Base-by-base conservation (phyloP, 1,284 basidiomycete species). In the Agaricales sp. region DNA sequence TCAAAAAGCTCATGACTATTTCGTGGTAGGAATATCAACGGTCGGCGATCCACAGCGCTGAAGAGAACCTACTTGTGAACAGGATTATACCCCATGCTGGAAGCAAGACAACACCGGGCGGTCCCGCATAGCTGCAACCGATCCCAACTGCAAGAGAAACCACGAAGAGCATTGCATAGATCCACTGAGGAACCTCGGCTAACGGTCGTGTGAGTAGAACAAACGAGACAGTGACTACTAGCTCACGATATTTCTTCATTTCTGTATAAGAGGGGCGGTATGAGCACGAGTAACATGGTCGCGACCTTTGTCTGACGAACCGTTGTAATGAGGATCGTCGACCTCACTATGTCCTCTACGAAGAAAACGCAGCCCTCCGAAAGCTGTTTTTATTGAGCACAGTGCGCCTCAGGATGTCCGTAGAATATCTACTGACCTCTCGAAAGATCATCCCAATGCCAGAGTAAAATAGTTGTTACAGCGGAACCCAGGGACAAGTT, bases 151-250 rank as follows among this genome's bases (percentile, higher is more conserved):
- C 72, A 16, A 81, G 59, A 0, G 75, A 74, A n/a, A 61, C 52
- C 12, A 74, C 14, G 54, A 80, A 75, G 14, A 78, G 54, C 0
- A 60, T 35, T 0, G 60, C 57, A 53, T 79, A 80, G 58, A 70
- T 77, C 70, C 70, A 75, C 53, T 71, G 69, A 2, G 78, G 78
- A 2, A 77, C 75, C 54, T 76, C 74, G n/a, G n/a, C n/a, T n/a
- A n/a, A n/a, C n/a, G n/a, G n/a, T n/a, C 21, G 63, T 61, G 63
- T 43, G 6, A 35, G 39, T 1, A 19, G 11, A n/a, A 22, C 44
- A 30, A 38, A 45, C 18, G 43, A 2, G 18, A 23, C 2, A 37
- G 46, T 41, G 2, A 43, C n/a, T 50, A 6, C 47, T n/a, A n/a
- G n/a, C n/a, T n/a, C n/a, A 55, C 54, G 58, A 57, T 78, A 77